Conservation (phyloP, 23 red algal species). For the Gracilaria domingensis region DNA sequence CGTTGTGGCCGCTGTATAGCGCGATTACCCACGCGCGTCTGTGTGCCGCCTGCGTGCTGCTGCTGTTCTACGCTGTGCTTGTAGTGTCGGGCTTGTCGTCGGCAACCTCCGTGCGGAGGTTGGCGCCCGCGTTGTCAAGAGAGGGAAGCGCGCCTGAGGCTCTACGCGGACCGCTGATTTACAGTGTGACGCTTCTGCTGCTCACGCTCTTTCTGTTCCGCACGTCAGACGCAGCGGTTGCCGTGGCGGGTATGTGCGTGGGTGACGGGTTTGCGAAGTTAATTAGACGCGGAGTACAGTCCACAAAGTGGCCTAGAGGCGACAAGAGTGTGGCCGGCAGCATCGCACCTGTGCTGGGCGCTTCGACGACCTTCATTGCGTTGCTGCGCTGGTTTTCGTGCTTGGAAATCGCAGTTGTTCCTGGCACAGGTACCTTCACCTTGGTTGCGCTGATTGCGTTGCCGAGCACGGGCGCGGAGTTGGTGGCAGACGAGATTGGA, state of each 20-base stretch:
- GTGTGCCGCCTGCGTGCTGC: not conserved
- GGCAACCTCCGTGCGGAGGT: not conserved
- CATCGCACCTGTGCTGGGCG: not conserved
- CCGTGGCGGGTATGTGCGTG: conserved; percentile 7
- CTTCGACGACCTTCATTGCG: not conserved
- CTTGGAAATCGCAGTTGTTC: not conserved
- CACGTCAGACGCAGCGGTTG: conserved; percentile 1
- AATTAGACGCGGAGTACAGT: not conserved
- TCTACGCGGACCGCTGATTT: conserved; percentile 10
- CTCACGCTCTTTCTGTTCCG: conserved; percentile 1
- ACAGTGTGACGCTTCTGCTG: not conserved
- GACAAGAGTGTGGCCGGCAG: conserved; percentile 20
- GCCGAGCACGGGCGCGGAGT: not conserved
- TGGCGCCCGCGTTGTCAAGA: conserved; percentile 13
- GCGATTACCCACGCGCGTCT: not conserved
- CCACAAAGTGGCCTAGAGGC: not conserved
- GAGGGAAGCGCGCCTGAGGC: not conserved
- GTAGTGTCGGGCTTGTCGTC: not conserved
- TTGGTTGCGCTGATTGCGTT: not conserved
- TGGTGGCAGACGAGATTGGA: not conserved
- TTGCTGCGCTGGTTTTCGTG: conserved; percentile 16
- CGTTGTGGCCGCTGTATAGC: conserved; percentile 37
- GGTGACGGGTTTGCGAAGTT: conserved; percentile 41
- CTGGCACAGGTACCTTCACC: not conserved
- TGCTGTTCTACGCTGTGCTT: not conserved